phyloP scores from a whole-genome alignment of 2,329 filamentous ascomycete genomes.

The Gaeumannomyces tritici region DNA sequence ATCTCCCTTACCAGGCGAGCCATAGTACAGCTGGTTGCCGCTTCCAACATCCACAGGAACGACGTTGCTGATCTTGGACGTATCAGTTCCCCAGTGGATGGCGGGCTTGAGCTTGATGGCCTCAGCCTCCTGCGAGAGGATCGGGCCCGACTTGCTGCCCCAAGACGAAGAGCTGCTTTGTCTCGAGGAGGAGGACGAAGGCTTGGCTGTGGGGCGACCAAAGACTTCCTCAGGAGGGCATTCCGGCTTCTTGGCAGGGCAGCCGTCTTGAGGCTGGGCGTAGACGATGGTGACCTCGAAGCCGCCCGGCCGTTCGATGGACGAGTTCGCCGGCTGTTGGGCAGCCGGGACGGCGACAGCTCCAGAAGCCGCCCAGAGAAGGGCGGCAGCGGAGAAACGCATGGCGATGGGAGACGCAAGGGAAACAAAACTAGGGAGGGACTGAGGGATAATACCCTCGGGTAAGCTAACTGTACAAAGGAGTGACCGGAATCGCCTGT shows the following conservation, averaged over 20 bases:
- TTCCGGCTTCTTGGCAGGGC: neutral
- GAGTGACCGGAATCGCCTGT: neutral
- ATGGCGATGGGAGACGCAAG: neutral
- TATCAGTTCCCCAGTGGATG: neutral
- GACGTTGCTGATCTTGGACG: neutral
- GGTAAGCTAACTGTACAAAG: neutral
- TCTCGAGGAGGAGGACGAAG: neutral
- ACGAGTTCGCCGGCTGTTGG: neutral
- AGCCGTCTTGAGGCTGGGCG: neutral
- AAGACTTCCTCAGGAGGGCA: neutral
- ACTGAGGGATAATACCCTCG: neutral
- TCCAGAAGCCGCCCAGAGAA: neutral
- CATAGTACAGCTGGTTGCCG: neutral
- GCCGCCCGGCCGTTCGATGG: neutral
- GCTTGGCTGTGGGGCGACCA: neutral
- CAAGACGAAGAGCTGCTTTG: neutral
- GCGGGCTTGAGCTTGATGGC: neutral
- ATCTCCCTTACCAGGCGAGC: neutral
- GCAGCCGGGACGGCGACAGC: too few relatives aligned
- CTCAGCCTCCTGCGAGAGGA: neutral
- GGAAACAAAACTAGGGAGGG: neutral
- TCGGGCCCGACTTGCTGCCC: neutral
- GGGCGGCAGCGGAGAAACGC: neutral
- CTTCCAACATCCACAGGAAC: neutral
- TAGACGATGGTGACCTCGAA: constrained; percentile 1